These are phyloP conservation scores for Monosporascus sp. DNA, from an alignment of 2,329 filamentous ascomycete genomes.

Conservation along the genomic window DNA sequence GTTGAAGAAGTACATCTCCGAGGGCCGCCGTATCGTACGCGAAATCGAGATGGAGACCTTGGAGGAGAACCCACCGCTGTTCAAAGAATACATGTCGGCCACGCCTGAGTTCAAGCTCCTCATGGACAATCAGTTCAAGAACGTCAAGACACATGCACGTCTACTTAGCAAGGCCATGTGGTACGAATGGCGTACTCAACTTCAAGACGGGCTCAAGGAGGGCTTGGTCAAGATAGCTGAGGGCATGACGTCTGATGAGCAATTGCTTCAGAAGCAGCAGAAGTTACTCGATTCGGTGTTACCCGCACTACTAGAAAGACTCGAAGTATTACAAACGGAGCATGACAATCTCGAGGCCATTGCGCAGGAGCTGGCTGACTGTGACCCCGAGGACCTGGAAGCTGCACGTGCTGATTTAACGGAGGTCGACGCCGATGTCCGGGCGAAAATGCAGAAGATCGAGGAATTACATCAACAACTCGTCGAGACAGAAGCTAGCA, in stretches of 20 bases:
- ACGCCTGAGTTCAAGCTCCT: slow-evolving; percentile 74
- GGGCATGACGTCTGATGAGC: slow-evolving; percentile 71
- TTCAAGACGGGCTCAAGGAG: slow-evolving; percentile 74
- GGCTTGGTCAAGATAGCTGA: slow-evolving; percentile 70
- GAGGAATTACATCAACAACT: slow-evolving; percentile 62
- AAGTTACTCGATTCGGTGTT: slow-evolving; percentile 61
- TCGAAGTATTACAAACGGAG: slow-evolving; percentile 58
- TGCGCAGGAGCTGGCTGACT: slow-evolving; percentile 71
- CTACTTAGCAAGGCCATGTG: slow-evolving; percentile 91
- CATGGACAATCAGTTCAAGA: slow-evolving; percentile 97
- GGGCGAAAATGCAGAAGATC: slow-evolving; percentile 63
- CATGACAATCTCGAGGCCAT: slow-evolving; percentile 62
- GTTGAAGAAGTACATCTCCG: slow-evolving; percentile 92
- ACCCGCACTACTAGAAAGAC: slow-evolving; percentile 57
- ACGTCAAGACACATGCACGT: slow-evolving; percentile 88
- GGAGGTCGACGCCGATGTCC: slow-evolving; percentile 61
- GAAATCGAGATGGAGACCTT: slow-evolving; percentile 87
- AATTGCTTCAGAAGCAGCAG: slow-evolving; percentile 62
- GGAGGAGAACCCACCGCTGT: slow-evolving; percentile 84
- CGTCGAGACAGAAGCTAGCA: slow-evolving; percentile 58
- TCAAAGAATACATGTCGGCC: slow-evolving; percentile 85
- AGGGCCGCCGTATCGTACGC: slow-evolving; percentile 82
- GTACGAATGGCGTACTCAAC: slow-evolving; percentile 95
- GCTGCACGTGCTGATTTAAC: slow-evolving; percentile 65
- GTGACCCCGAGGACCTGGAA: slow-evolving; percentile 74